Base-by-base conservation (phyloP, 2,329 filamentous ascomycete species). In the Blastomyces emzantsi region DNA sequence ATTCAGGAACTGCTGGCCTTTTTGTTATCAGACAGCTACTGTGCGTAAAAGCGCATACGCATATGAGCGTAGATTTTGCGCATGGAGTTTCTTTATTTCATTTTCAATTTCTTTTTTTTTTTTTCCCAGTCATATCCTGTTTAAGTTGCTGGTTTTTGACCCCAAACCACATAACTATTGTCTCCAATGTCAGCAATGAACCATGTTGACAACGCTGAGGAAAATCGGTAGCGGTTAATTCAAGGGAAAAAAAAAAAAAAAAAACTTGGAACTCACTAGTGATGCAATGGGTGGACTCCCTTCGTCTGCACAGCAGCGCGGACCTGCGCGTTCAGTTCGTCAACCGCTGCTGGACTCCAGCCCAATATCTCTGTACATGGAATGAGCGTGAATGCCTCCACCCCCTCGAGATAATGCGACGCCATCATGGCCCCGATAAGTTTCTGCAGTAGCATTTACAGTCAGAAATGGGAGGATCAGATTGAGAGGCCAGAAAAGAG, bases 381-480 rank as follows among this genome's bases (percentile, higher is more conserved):
- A 41, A 62, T 63, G 19, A 68, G 51, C 13, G 66, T 65, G 49
- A 69, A 64, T 17, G 64, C 66, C 33, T 69, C 67, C 17, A 69
- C 65, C 11, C 68, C 67, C 22, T 69, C 63, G 45, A 68, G 60
- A 57, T 65, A 64, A 49, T 65, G 63, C 1, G 62, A n/a, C 4
- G 47, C 62, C 33, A 63, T 49, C 45, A 66, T 63, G 3, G 52
- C 45, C 33, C 69, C 69, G 59, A 71, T 63, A 47, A 70, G 63
- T 62, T 71, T 71, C 62, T 60, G 25, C 8, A 25, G n/a, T 15
- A 41, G 4, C 33, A 41, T 55, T 19, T 47, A 13, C 1, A 2
- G 19, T 60, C 30, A 56, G 22, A 36, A 8, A 39, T 11, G 8
- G 8, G 19, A 36, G 15, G 39, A 22, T 11, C 25, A 43, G 25